Evolutionary conservation across 1,284 basidiomycete species (phyloP).

Genomic region (Quambalaria eucalypti): DNA sequence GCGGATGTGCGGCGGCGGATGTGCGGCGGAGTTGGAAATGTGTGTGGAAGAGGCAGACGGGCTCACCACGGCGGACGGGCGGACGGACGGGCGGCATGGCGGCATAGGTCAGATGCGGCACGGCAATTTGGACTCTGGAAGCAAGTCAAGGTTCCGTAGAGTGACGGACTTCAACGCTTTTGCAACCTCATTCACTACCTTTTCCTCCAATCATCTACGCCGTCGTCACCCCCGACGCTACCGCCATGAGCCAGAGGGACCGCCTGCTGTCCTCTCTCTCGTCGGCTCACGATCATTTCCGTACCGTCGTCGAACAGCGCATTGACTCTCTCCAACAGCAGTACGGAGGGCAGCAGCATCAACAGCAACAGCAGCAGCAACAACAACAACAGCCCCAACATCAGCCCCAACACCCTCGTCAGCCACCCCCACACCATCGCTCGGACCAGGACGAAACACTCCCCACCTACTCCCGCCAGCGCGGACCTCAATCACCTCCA

Average conservation of each 20-base stretch:
- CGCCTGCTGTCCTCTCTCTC: neutral
- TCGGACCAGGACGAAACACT: neutral
- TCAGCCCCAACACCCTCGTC: neutral
- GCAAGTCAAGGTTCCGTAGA: too few relatives aligned
- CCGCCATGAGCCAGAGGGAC: neutral
- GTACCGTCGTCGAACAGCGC: neutral
- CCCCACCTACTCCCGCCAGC: neutral
- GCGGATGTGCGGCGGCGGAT: too few relatives aligned
- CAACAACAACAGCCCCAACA: neutral
- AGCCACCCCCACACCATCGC: neutral
- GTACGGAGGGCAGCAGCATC: neutral
- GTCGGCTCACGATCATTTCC: slow-evolving; percentile 1
- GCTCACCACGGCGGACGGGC: too few relatives aligned
- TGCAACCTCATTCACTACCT: too few relatives aligned
- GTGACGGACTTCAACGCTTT: too few relatives aligned
- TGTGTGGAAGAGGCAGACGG: too few relatives aligned
- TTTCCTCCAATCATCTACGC: neutral
- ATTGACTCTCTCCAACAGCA: neutral
- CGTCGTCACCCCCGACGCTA: neutral
- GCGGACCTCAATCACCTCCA: neutral
- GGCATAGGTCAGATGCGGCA: too few relatives aligned
- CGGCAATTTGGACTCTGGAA: too few relatives aligned
- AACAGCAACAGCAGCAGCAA: neutral
- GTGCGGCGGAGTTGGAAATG: too few relatives aligned
- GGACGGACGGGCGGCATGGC: too few relatives aligned